Conservation (phyloP, 2,329 filamentous ascomycete genomes). For the Neofusicoccum sp. region DNA sequence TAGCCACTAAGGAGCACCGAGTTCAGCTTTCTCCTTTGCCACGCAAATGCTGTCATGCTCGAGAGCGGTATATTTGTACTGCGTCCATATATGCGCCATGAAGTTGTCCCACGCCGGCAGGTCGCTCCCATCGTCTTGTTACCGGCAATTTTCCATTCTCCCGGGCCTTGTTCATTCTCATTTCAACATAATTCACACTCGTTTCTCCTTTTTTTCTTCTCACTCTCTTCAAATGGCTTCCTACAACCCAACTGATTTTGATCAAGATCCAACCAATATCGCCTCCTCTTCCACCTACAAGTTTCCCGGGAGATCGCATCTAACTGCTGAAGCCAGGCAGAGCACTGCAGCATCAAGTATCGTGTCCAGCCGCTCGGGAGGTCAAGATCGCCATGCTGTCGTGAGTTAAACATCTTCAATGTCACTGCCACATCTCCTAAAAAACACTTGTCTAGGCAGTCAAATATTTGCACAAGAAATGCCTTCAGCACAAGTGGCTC, state of each 20-base stretch:
- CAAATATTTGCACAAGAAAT: conserved; percentile 29
- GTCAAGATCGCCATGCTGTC: conserved; percentile 26
- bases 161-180: not conserved
- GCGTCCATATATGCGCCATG: not conserved
- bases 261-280: not conserved
- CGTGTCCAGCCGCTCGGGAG: conserved; percentile 23
- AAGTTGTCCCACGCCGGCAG: not conserved
- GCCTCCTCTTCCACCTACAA: not conserved
- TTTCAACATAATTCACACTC: too few relatives aligned
- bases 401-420: conserved; percentile 17
- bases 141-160: not conserved
- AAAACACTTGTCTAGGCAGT: conserved; percentile 24
- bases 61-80: not conserved
- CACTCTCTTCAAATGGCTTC: not conserved
- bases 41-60: not conserved
- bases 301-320: not conserved
- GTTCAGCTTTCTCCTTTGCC: not conserved
- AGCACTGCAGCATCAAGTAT: conserved; percentile 24
- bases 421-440: not conserved
- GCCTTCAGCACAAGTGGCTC: conserved; percentile 29
- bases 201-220: not conserved
- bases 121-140: not conserved
- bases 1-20: not conserved
- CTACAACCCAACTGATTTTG: not conserved
- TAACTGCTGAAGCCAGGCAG: conserved; percentile 21